Evolutionary conservation across 2,329 filamentous ascomycete genomes (phyloP), one percentile per base, ranked within the genome.

Genomic region (Stromatinia cepivora): DNA sequence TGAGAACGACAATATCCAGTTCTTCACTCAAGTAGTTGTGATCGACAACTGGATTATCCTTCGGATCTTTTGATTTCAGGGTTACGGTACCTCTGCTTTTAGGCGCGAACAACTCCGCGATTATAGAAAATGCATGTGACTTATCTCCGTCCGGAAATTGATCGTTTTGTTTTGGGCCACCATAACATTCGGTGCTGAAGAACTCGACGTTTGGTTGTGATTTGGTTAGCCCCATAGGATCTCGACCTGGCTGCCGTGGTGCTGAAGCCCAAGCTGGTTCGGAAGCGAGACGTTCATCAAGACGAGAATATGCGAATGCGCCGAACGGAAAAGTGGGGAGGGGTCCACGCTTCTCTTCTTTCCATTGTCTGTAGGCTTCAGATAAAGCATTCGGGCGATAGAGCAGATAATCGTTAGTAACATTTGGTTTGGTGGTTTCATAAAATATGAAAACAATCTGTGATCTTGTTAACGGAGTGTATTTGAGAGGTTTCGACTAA

Each of bases 271-370:
- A 90, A 9, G 87, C 73, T 4, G 82, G 79, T 0, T 84, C 84
- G 72, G 87, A 80, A 58, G 82, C 79, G 0, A 90, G 82, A 9
- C 87, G 84, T 11, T 87, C 83, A 70, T 89, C 86, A 0, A 90
- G 80, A n/a, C 88, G 83, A 8, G 87, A 84, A 73, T 83, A 90
- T 15, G 84, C 87, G 69, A 90, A 89, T 15, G 82, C 82, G 53
- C 88, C 88, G 66, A 90, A 90, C 13, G 87, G 87, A 73, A 90
- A 89, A 0, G 82, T 84, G 1, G 87, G 86, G 0, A 90, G 79
- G 46, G 87, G 81, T 0, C 88, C 88, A 2, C 81, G 80, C 74
- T 87, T 87, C 64, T 85, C 82, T 42, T 87, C 83, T 76, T 86
- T 84, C 83, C 86, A 90, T 61, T 85, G 81, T 17, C 81, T 77